Base-by-base conservation (phyloP, 306 rosid species). In the Arachis stenosperma region DNA sequence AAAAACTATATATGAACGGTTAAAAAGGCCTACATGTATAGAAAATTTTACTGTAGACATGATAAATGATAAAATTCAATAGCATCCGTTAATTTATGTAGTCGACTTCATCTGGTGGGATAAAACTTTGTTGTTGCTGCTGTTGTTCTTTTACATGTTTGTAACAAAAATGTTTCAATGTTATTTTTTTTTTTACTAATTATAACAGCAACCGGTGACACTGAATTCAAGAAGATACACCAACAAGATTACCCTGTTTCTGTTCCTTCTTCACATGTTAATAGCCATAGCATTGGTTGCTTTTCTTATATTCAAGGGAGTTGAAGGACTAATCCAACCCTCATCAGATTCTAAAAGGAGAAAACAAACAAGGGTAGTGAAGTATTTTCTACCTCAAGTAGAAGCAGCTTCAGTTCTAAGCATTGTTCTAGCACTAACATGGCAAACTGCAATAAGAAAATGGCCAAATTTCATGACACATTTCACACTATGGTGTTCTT, bases 361-460 rank as follows among this genome's bases (percentile, higher is more conserved):
- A 60, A 82, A 69, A 81, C 93, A 89, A 88, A 89, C 80, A 73
- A 75, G 73, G 5, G 78, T 89, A 55, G 53, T 94, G 2, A 48
- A 65, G 79, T 84, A 66, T 82, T 79, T 88, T 70, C 81, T 91
- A 0, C 97, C 97, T 14, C 99, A 94, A 80, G 93, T 91, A 66
- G 96, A 94, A 86, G 96, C 88, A 61, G 96, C 99, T 54, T 72
- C 97, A 64, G 51, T 91, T n/a, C 73, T 94, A 74, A 86, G 96
- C 82, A 91, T 94, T 43, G 79, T 76, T 59, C 96, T 94, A 59
- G 97, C 99, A 53, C 87, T 91, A 59, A 71, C 75, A 13, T 91
- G 97, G 97, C 99, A 94, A 82, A 88, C 75, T 60, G 89, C 96
- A 12, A 61, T 89, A 13, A 78, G 96, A 40, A 48, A 79, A 61